Base-by-base conservation (phyloP, 495 filamentous ascomycete species). In the Ramalina peruviana region DNA sequence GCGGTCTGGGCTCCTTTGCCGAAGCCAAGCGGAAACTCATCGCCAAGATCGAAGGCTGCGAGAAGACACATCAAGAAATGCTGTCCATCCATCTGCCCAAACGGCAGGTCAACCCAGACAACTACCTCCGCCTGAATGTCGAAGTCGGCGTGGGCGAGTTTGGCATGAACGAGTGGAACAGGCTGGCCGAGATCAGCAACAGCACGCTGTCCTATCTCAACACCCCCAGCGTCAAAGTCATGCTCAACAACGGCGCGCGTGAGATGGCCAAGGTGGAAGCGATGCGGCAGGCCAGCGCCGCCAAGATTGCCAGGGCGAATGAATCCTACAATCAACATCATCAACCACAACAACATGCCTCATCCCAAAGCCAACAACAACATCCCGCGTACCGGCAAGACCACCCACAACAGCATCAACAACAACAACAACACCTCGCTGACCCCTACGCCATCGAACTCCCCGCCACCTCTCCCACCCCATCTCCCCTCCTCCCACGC, bases 81-180 rank as follows among this genome's bases (percentile, higher is more conserved):
- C 72, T 84, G 43, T 72, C 70, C 30, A 85, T 89, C 20, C 76
- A 84, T 46, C 72, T 97, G 19, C 70, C 77, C 12, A 83, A 83
- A 62, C 79, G 86, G 26, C 78, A 83, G 19, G 86, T 96, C 46
- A 85, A 80, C 54, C 76, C 80, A 43, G 88, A 95, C 49, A 88
- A 94, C 63, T 98, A 98, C 72, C 94, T 88, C 65, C 84, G 92
- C n/a, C 72, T 95, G 23, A 98, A 98, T 53, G 92, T 96, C 21
- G 90, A 97, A 59, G 84, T 95, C 5, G 93, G 92, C 0, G 93
- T 98, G 20, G 92, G 92, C 39, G 93, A 98, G 60, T 96, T 96
- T 61, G 90, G 86, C 43, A 94, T 98, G 86, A 97, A 97, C 61
- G 92, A 97, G 50, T 98, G 92, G 90, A 79, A 86, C 60, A 79